Conservation (phyloP, 352 stramenopile species). For the Phytophthora citrophthora region DNA sequence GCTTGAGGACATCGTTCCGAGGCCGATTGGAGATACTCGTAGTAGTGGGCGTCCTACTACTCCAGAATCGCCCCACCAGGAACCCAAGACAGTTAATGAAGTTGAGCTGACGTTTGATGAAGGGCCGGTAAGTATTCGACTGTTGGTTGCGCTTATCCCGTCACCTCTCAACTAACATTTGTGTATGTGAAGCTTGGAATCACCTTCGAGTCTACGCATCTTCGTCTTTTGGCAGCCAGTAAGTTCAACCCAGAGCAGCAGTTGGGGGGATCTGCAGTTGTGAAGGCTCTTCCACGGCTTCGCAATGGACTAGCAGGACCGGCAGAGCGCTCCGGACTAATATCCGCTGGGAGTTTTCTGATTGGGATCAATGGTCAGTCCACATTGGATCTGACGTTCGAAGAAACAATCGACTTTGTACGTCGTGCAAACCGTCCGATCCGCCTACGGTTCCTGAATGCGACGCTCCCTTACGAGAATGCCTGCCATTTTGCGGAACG, state of each 20-base stretch:
- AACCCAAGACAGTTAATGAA: slow-evolving; percentile 41
- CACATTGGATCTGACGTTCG: slow-evolving; percentile 65
- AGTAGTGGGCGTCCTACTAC: background rate
- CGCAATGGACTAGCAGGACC: slow-evolving; percentile 63
- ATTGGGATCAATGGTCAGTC: slow-evolving; percentile 76
- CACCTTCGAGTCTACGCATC: slow-evolving; percentile 77
- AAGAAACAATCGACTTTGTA: slow-evolving; percentile 69
- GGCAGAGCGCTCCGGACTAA: slow-evolving; percentile 60
- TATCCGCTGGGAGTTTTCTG: slow-evolving; percentile 65
- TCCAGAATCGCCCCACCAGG: slow-evolving; percentile 5
- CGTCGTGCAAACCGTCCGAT: slow-evolving; percentile 54
- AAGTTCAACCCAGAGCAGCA: slow-evolving; percentile 51
- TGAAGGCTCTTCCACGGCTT: slow-evolving; percentile 72
- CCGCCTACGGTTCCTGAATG: slow-evolving; percentile 68
- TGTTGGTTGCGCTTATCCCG: background rate
- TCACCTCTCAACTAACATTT: too few species aligned
- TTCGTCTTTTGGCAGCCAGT: slow-evolving; percentile 64
- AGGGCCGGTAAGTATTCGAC: slow-evolving; percentile 52
- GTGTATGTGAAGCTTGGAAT: slow-evolving; percentile 62
- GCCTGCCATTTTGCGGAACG: slow-evolving; percentile 67
- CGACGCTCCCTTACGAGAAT: slow-evolving; percentile 53
- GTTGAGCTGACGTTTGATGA: slow-evolving; percentile 75
- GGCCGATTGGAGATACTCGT: slow-evolving; percentile 30
- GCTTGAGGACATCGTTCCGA: slow-evolving; percentile 50
- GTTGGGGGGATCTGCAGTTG: slow-evolving; percentile 59